Conservation (phyloP, 2,329 filamentous ascomycete genomes). For the Polychaeton citri region DNA sequence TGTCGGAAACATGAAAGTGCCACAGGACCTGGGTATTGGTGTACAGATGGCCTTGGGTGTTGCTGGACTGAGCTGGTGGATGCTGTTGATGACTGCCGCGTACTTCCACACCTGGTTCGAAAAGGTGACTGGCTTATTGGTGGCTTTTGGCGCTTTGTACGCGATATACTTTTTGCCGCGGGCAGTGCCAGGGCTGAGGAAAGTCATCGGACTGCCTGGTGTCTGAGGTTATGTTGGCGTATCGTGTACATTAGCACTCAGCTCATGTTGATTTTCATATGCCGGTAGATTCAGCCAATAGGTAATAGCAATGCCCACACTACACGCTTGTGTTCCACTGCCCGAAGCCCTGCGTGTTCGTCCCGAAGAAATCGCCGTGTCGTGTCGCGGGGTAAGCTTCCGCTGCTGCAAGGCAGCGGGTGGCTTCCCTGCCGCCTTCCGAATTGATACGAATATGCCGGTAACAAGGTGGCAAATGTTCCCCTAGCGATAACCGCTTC, state of each 20-base stretch:
- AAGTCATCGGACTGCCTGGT: conserved; percentile 34
- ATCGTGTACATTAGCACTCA: neutral
- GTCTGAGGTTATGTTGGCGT: conserved; percentile 5
- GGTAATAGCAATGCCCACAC: neutral
- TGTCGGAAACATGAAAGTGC: conserved; percentile 30
- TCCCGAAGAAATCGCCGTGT: neutral
- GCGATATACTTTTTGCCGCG: conserved; percentile 35
- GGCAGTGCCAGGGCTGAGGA: conserved; percentile 27
- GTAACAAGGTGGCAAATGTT: neutral
- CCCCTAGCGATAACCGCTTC: too few species aligned
- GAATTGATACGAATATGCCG: neutral
- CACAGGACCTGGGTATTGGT: conserved; percentile 26
- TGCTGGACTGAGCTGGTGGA: conserved; percentile 69
- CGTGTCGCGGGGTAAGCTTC: neutral
- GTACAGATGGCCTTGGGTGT: conserved; percentile 45
- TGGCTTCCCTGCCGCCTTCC: neutral
- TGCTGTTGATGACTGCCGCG: conserved; percentile 95
- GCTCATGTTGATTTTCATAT: too few species aligned
- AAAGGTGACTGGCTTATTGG: conserved; percentile 50
- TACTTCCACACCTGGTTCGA: conserved; percentile 99
- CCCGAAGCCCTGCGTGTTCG: too few species aligned
- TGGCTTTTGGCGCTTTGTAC: conserved; percentile 33
- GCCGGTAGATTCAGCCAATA: neutral
- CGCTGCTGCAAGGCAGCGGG: neutral
- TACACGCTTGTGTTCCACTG: too few species aligned